phyloP scores from a whole-genome alignment of 306 rosid genomes.

The Cucumis melo region DNA sequence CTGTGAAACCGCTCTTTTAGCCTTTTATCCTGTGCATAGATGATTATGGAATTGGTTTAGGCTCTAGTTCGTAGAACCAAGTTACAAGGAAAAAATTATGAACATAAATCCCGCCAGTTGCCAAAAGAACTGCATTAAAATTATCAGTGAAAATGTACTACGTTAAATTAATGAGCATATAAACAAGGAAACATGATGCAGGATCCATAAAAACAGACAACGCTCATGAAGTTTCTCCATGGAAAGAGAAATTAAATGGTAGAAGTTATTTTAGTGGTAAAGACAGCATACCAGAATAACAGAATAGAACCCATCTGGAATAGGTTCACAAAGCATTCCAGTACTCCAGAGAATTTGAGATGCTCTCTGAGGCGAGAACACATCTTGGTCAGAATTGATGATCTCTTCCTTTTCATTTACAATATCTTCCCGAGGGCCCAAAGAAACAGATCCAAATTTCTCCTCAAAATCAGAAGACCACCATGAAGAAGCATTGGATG shows the following conservation, averaged over 20 bases:
- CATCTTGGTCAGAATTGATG: constrained; percentile 36
- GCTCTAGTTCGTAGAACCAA: not conserved
- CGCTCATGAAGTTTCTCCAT: not conserved
- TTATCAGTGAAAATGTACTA: not conserved
- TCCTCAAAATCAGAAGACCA: constrained; percentile 89
- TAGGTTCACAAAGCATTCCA: constrained; percentile 80
- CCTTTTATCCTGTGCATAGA: constrained; percentile 63
- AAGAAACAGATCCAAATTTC: constrained; percentile 73
- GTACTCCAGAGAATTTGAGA: constrained; percentile 84
- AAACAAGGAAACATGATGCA: not conserved
- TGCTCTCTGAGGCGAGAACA: constrained; percentile 59
- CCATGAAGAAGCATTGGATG: constrained; percentile 74
- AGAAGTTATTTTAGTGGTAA: not conserved
- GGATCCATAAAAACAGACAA: not conserved
- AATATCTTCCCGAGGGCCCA: constrained; percentile 62
- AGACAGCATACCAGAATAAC: constrained; percentile 59
- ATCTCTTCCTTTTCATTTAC: constrained; percentile 43
- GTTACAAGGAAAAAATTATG: not conserved
- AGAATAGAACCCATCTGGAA: constrained; percentile 94
- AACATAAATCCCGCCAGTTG: not conserved
- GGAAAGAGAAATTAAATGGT: not conserved
- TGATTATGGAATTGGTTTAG: not conserved
- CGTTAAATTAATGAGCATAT: not conserved
- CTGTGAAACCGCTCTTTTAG: constrained; percentile 67
- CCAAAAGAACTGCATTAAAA: not conserved